phyloP scores from a whole-genome alignment of 2,329 filamentous ascomycete genomes.

The Clarireedia paspali region DNA sequence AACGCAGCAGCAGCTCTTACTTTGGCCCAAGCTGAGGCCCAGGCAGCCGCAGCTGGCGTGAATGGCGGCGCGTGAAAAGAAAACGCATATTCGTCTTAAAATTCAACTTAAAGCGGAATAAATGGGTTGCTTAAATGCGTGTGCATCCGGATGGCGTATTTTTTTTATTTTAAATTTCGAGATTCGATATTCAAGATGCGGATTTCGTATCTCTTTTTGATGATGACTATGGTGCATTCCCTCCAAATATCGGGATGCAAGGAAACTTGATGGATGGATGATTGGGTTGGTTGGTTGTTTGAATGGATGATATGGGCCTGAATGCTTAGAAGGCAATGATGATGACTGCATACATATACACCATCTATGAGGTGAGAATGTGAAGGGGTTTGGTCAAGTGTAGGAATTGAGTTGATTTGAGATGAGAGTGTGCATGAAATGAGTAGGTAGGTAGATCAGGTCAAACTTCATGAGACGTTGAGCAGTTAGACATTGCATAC shows the following conservation, averaged over 20 bases:
- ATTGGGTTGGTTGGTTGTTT: neutral
- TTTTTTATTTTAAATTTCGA: neutral
- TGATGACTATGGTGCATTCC: slow-evolving; percentile 8
- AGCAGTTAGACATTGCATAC: neutral
- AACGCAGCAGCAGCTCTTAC: slow-evolving; percentile 16
- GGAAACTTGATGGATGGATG: neutral
- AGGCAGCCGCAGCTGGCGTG: slow-evolving; percentile 9
- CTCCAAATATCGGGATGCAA: slow-evolving; percentile 3
- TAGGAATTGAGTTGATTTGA: too few species aligned
- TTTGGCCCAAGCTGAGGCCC: slow-evolving; percentile 15
- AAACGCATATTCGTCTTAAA: slow-evolving; percentile 4
- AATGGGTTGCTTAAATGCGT: slow-evolving; percentile 20
- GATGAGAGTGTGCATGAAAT: neutral
- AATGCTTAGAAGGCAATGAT: neutral
- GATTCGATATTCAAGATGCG: slow-evolving; percentile 4
- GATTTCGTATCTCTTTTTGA: slow-evolving; percentile 1
- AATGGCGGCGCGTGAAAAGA: slow-evolving; percentile 23
- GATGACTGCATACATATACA: too few species aligned
- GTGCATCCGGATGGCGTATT: slow-evolving; percentile 14
- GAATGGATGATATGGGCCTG: neutral
- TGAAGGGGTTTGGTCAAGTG: too few species aligned
- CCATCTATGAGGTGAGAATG: too few species aligned
- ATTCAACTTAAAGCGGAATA: slow-evolving; percentile 11
- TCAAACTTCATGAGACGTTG: neutral
- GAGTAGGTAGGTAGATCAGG: neutral